Evolutionary conservation across 208 protist species (phyloP).

Genomic region (Paratrypanosoma confusum): DNA sequence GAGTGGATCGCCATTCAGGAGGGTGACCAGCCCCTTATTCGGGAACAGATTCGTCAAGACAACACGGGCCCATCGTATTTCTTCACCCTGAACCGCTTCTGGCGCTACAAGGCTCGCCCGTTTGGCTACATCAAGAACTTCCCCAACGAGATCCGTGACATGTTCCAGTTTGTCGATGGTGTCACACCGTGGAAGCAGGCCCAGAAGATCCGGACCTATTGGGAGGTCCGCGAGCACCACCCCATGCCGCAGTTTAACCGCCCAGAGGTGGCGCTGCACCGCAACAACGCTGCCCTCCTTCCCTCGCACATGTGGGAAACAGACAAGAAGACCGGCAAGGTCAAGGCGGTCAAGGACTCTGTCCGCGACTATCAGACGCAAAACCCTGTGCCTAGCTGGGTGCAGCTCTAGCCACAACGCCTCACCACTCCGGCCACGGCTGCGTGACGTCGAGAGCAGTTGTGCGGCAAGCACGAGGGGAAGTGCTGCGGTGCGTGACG

Average conservation of each 20-base stretch:
- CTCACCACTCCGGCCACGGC: background rate
- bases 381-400: constrained; percentile 70
- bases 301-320: constrained; percentile 80
- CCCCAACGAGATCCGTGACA: constrained; percentile 81
- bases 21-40: constrained; percentile 77
- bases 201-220: constrained; percentile 85
- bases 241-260: constrained; percentile 86
- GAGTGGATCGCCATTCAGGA: constrained; percentile 86
- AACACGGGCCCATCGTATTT: constrained; percentile 67
- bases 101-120: constrained; percentile 81
- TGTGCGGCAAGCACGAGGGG: background rate
- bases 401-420: constrained; percentile 50
- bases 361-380: constrained; percentile 86
- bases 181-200: constrained; percentile 84
- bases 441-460: background rate
- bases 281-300: constrained; percentile 69
- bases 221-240: constrained; percentile 82
- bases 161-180: constrained; percentile 80
- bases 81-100: constrained; percentile 78
- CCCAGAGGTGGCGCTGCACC: constrained; percentile 82
- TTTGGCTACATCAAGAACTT: constrained; percentile 84
- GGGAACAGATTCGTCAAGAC: constrained; percentile 69
- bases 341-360: constrained; percentile 83
- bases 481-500: too few relatives aligned
- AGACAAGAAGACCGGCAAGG: constrained; percentile 88